phyloP scores from a whole-genome alignment of 768 basidiomycete genomes.

The Hygrocybe punicea region DNA sequence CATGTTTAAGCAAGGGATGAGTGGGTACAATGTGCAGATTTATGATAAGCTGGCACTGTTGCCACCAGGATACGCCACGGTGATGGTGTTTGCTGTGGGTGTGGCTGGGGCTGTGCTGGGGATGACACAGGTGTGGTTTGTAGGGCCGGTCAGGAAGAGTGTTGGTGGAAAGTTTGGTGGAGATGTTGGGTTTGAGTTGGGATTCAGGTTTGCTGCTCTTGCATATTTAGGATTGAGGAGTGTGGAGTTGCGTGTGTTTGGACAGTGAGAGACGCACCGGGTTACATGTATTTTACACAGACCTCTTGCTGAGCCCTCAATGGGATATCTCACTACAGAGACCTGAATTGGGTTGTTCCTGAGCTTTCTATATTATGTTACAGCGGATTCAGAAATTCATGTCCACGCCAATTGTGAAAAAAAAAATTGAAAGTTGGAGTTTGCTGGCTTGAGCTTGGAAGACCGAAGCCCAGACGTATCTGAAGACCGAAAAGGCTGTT shows the following conservation, averaged over 20 bases:
- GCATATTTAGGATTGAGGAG: neutral
- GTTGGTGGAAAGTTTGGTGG: neutral
- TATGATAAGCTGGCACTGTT: neutral
- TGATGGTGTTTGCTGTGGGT: neutral
- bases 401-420: too few species aligned
- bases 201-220: neutral
- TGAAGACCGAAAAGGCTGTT: too few species aligned
- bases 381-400: too few species aligned
- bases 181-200: conserved; percentile 3
- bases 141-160: neutral
- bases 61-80: neutral
- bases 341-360: too few species aligned
- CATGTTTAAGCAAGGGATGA: neutral
- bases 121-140: conserved; percentile 3
- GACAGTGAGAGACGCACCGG: neutral
- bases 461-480: too few species aligned
- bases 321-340: too few species aligned
- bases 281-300: neutral
- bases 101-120: conserved; percentile 1
- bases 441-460: too few species aligned
- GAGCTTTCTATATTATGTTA: too few species aligned
- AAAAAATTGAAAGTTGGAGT: too few species aligned
- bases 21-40: neutral
- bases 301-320: too few species aligned
- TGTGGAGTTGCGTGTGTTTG: neutral